Evolutionary conservation across 1,284 basidiomycete genomes (phyloP).

Genomic region (Rhodotorula sp.): DNA sequence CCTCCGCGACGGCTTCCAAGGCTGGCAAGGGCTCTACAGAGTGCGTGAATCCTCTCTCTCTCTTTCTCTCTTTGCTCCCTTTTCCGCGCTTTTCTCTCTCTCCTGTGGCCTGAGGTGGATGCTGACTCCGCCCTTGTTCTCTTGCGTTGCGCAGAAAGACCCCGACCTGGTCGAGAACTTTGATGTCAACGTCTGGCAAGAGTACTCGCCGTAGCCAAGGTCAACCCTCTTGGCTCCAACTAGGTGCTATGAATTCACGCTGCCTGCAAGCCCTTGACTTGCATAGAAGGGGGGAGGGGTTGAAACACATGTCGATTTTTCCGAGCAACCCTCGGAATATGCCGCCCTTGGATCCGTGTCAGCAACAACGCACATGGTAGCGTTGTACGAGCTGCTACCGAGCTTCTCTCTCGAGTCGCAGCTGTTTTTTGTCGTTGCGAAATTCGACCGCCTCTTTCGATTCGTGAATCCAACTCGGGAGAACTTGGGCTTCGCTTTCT

Average conservation of each 20-base stretch:
- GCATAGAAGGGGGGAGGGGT: too few relatives aligned
- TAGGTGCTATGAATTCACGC: neutral
- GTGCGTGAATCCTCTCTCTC: constrained; percentile 24
- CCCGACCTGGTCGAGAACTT: constrained; percentile 46
- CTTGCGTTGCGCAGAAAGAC: constrained; percentile 33
- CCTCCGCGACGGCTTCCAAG: constrained; percentile 48
- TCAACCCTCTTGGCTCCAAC: neutral
- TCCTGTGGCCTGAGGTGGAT: too few relatives aligned
- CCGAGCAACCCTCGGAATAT: neutral
- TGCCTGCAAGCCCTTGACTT: neutral
- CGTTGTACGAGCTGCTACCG: neutral
- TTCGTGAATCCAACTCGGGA: too few relatives aligned
- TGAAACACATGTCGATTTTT: too few relatives aligned
- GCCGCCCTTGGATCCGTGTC: neutral
- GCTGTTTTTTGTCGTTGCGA: neutral
- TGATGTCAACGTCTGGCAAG: constrained; percentile 44
- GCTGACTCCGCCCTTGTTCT: neutral
- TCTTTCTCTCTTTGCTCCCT: too few relatives aligned
- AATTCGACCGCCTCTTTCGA: neutral
- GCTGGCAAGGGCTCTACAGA: constrained; percentile 47
- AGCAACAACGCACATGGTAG: neutral
- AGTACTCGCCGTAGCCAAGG: constrained; percentile 12
- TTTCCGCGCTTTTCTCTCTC: neutral
- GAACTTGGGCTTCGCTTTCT: too few relatives aligned
- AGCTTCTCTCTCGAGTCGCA: neutral